Percentiles rank a stretch among this genome's conserved stretches.
phyloP scores from a whole-genome alignment of 164 flowering plant genomes.

The Stephania cephalantha region DNA sequence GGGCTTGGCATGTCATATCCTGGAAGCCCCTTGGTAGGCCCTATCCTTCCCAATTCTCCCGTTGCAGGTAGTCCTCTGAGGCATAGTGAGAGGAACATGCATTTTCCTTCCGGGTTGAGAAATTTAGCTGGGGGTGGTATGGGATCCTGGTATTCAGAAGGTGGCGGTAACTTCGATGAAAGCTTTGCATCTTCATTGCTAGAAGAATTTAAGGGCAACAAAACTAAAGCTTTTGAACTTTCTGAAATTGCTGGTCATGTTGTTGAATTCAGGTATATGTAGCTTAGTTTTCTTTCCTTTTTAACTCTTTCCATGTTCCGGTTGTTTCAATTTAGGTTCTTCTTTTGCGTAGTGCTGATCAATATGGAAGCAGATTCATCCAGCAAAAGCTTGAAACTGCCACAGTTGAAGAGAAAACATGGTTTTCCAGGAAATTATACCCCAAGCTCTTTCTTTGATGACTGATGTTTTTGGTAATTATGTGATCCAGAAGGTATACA shows the following conservation, averaged over 20 bases:
- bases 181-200: slow-evolving; percentile 55
- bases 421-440: slow-evolving; percentile 78
- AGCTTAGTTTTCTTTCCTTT: not conserved
- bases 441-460: slow-evolving; percentile 76
- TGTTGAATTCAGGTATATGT: slow-evolving; percentile 76
- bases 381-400: slow-evolving; percentile 95
- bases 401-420: slow-evolving; percentile 70
- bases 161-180: slow-evolving; percentile 39
- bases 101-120: slow-evolving; percentile 53
- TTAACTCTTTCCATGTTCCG: not conserved
- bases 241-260: slow-evolving; percentile 84
- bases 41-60: slow-evolving; percentile 55
- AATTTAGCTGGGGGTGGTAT: slow-evolving; percentile 52
- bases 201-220: slow-evolving; percentile 84
- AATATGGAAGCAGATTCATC: slow-evolving; percentile 88
- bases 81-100: slow-evolving; percentile 53
- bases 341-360: slow-evolving; percentile 66
- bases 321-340: not conserved
- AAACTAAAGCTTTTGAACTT: slow-evolving; percentile 72
- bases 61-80: slow-evolving; percentile 71
- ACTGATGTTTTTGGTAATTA: slow-evolving; percentile 95
- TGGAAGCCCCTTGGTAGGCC: slow-evolving; percentile 66
- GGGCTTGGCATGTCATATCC: slow-evolving; percentile 68
- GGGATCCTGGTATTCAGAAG: slow-evolving; percentile 60
- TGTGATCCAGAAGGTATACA: slow-evolving; percentile 84